Evolutionary conservation across 2,329 filamentous ascomycete species (phyloP).

Genomic region (Cryoendolithus antarcticus): DNA sequence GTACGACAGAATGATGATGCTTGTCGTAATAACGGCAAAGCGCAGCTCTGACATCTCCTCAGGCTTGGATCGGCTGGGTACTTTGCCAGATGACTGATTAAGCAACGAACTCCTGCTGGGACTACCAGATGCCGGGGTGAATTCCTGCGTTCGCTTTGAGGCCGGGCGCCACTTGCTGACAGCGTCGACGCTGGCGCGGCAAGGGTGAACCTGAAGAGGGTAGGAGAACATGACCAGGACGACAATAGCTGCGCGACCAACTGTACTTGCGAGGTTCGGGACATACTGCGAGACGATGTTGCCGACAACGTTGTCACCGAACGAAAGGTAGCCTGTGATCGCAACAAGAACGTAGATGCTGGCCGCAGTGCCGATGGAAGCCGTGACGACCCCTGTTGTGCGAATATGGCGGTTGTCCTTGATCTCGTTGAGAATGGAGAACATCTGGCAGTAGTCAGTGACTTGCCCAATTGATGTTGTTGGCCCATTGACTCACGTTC

Average conservation of each 20-base stretch:
- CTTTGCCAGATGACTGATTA: slow-evolving; percentile 7
- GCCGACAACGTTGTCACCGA: slow-evolving; percentile 75
- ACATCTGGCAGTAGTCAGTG: slow-evolving; percentile 55
- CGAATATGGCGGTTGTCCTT: slow-evolving; percentile 67
- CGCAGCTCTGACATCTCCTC: slow-evolving; percentile 69
- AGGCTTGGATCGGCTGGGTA: slow-evolving; percentile 13
- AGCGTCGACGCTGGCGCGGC: slow-evolving; percentile 86
- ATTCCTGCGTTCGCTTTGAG: slow-evolving; percentile 11
- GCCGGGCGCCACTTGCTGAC: slow-evolving; percentile 80
- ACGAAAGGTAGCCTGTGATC: slow-evolving; percentile 90
- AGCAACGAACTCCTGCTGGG: slow-evolving; percentile 19
- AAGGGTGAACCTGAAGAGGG: slow-evolving; percentile 89
- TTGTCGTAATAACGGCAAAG: slow-evolving; percentile 79
- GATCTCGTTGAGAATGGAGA: slow-evolving; percentile 94
- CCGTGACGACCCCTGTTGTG: slow-evolving; percentile 64
- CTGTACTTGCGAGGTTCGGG: slow-evolving; percentile 69
- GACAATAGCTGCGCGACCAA: slow-evolving; percentile 90
- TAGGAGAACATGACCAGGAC: slow-evolving; percentile 94
- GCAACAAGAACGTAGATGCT: slow-evolving; percentile 81
- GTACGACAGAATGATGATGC: slow-evolving; percentile 75
- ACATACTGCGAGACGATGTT: slow-evolving; percentile 92
- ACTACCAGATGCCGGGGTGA: slow-evolving; percentile 16
- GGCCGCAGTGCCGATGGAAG: slow-evolving; percentile 81
- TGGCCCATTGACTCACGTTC: slow-evolving; percentile 49
- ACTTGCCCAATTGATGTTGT: neutral